Conservation (phyloP, 805 yeast genomes). For the Zygoascus ofunaensis region DNA sequence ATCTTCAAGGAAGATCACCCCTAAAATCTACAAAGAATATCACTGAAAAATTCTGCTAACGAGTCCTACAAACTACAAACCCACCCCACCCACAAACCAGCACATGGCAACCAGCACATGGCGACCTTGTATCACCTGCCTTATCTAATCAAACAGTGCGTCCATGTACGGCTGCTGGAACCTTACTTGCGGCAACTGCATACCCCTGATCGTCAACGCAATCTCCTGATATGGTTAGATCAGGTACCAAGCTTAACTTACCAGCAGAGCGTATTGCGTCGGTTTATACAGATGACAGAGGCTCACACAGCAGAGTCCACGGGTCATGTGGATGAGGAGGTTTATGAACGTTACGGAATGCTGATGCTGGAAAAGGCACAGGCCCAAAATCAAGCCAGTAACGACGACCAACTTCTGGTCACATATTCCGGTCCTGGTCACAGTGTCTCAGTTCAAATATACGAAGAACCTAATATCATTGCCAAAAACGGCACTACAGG, state of each 20-base stretch:
- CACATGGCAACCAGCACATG: no score
- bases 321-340: neutral
- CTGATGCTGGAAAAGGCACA: neutral
- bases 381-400: no score
- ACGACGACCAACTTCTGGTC: neutral
- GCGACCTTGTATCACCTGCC: no score
- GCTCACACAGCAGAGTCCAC: no score
- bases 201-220: neutral
- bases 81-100: no score
- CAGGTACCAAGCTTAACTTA: slow-evolving; percentile 16
- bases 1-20: no score
- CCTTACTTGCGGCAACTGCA: neutral
- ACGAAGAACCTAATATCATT: slow-evolving; percentile 10
- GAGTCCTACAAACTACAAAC: no score
- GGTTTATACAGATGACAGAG: neutral
- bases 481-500: slow-evolving; percentile 70
- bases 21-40: no score
- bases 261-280: neutral
- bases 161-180: neutral
- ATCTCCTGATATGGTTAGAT: slow-evolving; percentile 6
- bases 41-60: no score
- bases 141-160: neutral
- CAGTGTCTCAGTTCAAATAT: neutral
- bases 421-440: neutral
- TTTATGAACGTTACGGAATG: neutral